Evolutionary conservation across 2,329 filamentous ascomycete genomes (phyloP), one percentile per base, ranked within the genome.

Genomic region (Fusarium sp.): DNA sequence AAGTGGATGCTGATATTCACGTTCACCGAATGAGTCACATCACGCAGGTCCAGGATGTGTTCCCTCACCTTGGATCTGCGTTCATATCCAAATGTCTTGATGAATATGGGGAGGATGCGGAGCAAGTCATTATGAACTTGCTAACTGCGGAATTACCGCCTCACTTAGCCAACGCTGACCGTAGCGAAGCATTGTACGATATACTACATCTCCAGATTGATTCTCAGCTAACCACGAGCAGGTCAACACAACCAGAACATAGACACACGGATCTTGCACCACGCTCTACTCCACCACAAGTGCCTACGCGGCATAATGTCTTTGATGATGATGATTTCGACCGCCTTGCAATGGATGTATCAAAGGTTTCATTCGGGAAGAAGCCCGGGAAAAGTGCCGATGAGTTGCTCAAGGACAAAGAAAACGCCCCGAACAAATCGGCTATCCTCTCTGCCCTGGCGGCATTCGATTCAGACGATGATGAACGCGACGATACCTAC

Each of bases 401-500:
- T 75, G 86, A 89, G 50, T 80, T 95, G 18, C 86, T 95, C 10
- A 82, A 86, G 49, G 90, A 93, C 75, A 87, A 87, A 52, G 85
- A 87, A 21, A 82, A 82, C 2, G 89, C 90, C 6, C 88, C 91
- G 3, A 90, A 90, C 74, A 97, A 97, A 81, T 93, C 93, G 1
- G 91, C 93, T 13, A 97, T 98, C 72, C 82, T 97, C 25, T 93
- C 94, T 5, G 95, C 95, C 0, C 87, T 98, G 4, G 93, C 93
- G 18, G 87, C 91, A 1, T 98, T 98, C 72, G 94, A 98, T 80
- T 91, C 91, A 0, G 95, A 98, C 74, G 96, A 98, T 71, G 96
- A 99, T 78, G 96, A 99, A 81, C 89, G 94, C 37, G 96, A 99
- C 78, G 96, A 99, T 78, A 98, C 95, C 0, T 99, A 99, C 77